A percentile compares a stretch with the other conserved stretches of the same genome.
Evolutionary conservation across 345 rosid genomes (phyloP).

Genomic region (Bruguiera gymnorhiza): DNA sequence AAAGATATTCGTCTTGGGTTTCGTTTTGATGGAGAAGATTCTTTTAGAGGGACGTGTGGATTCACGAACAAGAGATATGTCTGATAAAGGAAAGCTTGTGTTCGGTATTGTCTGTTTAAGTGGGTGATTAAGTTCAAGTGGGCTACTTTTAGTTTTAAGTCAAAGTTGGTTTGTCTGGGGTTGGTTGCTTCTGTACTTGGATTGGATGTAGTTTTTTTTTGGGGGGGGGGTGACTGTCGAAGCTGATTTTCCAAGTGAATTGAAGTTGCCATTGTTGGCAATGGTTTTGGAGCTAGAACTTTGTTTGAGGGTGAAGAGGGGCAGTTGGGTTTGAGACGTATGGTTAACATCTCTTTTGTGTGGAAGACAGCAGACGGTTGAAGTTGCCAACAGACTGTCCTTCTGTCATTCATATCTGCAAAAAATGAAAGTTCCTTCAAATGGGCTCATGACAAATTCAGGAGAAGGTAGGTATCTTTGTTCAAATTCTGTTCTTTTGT

Average conservation of each 20-base stretch:
- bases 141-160: neutral
- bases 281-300: slow-evolving; percentile 19
- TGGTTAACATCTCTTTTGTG: neutral
- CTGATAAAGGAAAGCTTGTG: neutral
- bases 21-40: slow-evolving; percentile 11
- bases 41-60: neutral
- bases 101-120: neutral
- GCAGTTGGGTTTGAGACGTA: neutral
- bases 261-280: slow-evolving; percentile 22
- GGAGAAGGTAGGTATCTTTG: slow-evolving; percentile 56
- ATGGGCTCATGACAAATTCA: too few relatives aligned
- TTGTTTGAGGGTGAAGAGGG: slow-evolving; percentile 1
- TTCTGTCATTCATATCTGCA: slow-evolving; percentile 10
- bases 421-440: slow-evolving; percentile 84
- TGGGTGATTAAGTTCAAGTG: neutral
- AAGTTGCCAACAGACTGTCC: slow-evolving; percentile 3
- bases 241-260: slow-evolving; percentile 2
- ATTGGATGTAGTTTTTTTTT: neutral
- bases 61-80: neutral
- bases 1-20: slow-evolving; percentile 5
- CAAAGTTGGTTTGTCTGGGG: slow-evolving; percentile 9
- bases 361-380: slow-evolving; percentile 21
- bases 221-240: neutral
- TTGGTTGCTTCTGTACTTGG: slow-evolving; percentile 11
- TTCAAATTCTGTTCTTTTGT: neutral